phyloP scores from a whole-genome alignment of 108 stramenopile genomes.

The Skeletonema tropicum region DNA sequence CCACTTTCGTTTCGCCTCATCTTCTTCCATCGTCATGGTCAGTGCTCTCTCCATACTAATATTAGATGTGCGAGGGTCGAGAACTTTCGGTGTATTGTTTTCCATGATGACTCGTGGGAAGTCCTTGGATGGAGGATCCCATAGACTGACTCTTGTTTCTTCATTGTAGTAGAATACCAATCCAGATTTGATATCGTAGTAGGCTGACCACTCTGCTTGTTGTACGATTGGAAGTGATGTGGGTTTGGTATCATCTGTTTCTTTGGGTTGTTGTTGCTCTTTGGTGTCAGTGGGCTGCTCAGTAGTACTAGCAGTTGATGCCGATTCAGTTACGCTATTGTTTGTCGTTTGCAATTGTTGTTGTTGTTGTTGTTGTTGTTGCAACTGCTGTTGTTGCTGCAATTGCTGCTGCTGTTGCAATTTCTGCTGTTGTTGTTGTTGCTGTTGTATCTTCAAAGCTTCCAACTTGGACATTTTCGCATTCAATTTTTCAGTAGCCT shows the following conservation, averaged over 20 bases:
- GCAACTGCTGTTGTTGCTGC: neutral
- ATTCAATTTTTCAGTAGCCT: neutral
- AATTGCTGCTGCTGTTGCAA: neutral
- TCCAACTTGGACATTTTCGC: neutral
- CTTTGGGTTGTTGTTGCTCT: neutral
- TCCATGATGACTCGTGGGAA: constrained; percentile 28
- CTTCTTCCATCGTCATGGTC: constrained; percentile 20
- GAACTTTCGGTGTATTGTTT: constrained; percentile 3
- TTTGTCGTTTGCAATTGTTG: neutral
- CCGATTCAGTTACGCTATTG: neutral
- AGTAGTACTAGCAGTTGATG: neutral
- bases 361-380: neutral
- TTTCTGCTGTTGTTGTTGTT: no score
- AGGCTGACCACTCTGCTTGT: constrained; percentile 36
- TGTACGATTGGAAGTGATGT: constrained; percentile 16
- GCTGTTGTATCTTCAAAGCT: constrained; percentile 3
- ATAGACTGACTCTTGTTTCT: constrained; percentile 19
- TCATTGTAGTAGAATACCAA: constrained; percentile 42
- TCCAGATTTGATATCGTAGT: constrained; percentile 32
- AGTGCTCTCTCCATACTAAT: constrained; percentile 25
- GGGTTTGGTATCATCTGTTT: neutral
- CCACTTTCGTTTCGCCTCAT: constrained; percentile 13
- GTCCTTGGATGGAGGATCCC: constrained; percentile 38
- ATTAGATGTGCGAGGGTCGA: constrained; percentile 16
- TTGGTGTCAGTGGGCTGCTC: neutral